These are phyloP conservation scores for Tetrahymena thermophila DNA, from an alignment of 73 alveolate species.

Conservation along the genomic window DNA sequence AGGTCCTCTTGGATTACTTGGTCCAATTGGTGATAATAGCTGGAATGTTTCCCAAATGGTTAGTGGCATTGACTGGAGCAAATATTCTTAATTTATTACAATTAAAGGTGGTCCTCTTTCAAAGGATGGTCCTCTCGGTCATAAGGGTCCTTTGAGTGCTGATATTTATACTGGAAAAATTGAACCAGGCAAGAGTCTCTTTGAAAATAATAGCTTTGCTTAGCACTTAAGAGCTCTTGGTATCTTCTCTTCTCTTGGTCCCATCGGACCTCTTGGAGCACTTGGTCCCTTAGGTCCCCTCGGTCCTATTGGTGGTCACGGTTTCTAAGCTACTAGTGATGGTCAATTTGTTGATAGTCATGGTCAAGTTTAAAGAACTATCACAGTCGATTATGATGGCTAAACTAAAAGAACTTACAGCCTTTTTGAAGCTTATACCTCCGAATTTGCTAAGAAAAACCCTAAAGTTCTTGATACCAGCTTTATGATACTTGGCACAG, in stretches of 20 bases:
- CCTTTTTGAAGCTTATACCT: background rate
- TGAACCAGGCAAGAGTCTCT: slow-evolving; percentile 27
- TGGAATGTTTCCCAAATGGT: background rate
- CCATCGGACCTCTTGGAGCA: slow-evolving; percentile 36
- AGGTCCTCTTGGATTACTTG: slow-evolving; percentile 1
- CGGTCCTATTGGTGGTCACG: slow-evolving; percentile 24
- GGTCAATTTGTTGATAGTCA: slow-evolving; percentile 4
- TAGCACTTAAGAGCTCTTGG: slow-evolving; percentile 39
- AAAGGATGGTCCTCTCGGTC: background rate
- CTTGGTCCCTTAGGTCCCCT: slow-evolving; percentile 20
- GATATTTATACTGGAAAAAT: background rate
- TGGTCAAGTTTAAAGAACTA: background rate
- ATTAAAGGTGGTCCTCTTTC: background rate
- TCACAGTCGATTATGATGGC: slow-evolving; percentile 34
- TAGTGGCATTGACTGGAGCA: background rate
- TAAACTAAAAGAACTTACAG: background rate
- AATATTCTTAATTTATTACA: background rate
- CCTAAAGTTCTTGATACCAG: background rate
- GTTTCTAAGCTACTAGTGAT: slow-evolving; percentile 1
- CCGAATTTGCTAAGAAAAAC: background rate
- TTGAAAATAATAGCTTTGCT: slow-evolving; percentile 22
- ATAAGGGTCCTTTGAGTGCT: background rate
- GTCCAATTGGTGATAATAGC: background rate
- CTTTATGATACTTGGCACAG: background rate
- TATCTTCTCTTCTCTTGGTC: slow-evolving; percentile 21